Evolutionary conservation across 2,329 filamentous ascomycete genomes (phyloP).

Genomic region (Thielaviopsis cerberus): DNA sequence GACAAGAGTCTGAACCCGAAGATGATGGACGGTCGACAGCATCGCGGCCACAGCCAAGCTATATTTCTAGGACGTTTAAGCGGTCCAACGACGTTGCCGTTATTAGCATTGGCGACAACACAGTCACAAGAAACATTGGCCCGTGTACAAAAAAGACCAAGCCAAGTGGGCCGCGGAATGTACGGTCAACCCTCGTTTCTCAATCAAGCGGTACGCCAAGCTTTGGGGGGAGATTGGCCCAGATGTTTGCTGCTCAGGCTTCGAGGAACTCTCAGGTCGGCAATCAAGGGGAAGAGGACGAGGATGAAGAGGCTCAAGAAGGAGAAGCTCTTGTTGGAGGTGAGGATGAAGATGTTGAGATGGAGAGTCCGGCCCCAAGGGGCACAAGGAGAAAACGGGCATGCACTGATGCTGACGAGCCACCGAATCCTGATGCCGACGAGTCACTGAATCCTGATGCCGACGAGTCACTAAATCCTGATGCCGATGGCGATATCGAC

Average conservation of each 20-base stretch:
- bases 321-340: conserved; percentile 15
- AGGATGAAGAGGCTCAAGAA: conserved; percentile 15
- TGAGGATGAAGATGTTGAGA: conserved; percentile 34
- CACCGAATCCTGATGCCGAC: no score
- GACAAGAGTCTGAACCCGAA: not conserved
- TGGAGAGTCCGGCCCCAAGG: conserved; percentile 13
- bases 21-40: not conserved
- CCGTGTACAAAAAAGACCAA: conserved; percentile 23
- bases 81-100: conserved; percentile 49
- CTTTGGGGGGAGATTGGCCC: conserved; percentile 26
- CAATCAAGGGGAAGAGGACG: conserved; percentile 17
- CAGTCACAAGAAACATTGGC: conserved; percentile 46
- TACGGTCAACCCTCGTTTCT: not conserved
- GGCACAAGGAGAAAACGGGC: conserved; percentile 4
- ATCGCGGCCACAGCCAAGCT: not conserved
- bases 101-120: conserved; percentile 54
- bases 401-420: not conserved
- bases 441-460: no score
- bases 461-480: no score
- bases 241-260: conserved; percentile 24
- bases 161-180: not conserved
- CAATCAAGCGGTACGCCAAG: conserved; percentile 17
- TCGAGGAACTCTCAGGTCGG: conserved; percentile 13
- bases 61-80: conserved; percentile 19
- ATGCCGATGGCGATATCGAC: conserved; percentile 4